These are phyloP conservation scores for Saccharomycopsis sp. DNA, from an alignment of 805 yeast species.

Conservation along the genomic window DNA sequence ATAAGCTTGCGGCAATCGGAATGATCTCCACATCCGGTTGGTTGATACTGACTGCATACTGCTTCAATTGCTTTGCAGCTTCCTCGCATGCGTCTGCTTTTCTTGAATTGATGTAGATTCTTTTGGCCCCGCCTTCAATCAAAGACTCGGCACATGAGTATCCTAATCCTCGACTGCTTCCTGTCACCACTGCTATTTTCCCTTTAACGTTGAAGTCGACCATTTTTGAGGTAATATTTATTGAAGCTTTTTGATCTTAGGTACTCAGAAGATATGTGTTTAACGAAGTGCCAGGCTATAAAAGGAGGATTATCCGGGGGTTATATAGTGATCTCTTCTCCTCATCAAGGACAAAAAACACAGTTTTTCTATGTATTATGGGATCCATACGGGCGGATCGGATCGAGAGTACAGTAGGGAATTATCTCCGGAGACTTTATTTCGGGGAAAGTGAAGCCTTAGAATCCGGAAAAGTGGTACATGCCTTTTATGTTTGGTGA, in stretches of 20 bases:
- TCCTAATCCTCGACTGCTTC: constrained; percentile 74
- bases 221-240: constrained; percentile 22
- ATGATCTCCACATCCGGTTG: constrained; percentile 27
- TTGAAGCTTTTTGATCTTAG: too few relatives aligned
- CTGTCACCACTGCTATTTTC: constrained; percentile 61
- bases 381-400: neutral
- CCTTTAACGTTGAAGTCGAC: constrained; percentile 41
- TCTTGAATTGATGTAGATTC: constrained; percentile 59
- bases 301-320: neutral
- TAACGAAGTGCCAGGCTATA: neutral
- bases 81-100: constrained; percentile 55
- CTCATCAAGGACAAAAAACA: neutral
- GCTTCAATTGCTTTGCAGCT: constrained; percentile 37
- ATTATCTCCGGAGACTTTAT: too few relatives aligned
- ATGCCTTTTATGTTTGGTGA: too few relatives aligned
- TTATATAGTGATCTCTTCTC: neutral
- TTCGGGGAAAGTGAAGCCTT: too few relatives aligned
- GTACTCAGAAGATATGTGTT: neutral
- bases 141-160: constrained; percentile 60
- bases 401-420: too few relatives aligned
- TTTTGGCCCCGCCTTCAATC: constrained; percentile 53
- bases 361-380: neutral
- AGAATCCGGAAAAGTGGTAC: too few relatives aligned
- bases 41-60: constrained; percentile 27
- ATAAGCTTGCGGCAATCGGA: constrained; percentile 53